Evolutionary conservation across 2,329 filamentous ascomycete genomes (phyloP).

Genomic region (Colletotrichum kahawae): DNA sequence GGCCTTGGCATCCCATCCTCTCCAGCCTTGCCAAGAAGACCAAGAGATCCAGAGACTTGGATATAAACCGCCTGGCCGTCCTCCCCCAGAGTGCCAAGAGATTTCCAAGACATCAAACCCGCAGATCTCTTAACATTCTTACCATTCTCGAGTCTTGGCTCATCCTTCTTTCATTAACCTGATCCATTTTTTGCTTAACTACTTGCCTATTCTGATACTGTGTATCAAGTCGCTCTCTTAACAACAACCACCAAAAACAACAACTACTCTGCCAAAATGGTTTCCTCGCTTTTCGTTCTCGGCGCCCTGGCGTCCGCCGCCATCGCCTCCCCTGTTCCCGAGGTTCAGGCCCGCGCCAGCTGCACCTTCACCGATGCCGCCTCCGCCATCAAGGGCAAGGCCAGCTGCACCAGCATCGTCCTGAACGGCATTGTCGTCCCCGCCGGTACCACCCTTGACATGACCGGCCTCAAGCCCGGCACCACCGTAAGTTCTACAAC

Average conservation of each 20-base stretch:
- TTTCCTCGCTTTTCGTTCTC: constrained; percentile 27
- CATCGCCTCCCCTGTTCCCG: constrained; percentile 25
- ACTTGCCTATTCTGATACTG: constrained; percentile 6
- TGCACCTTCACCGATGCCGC: constrained; percentile 63
- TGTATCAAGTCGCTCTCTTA: constrained; percentile 10
- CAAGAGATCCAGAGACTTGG: constrained; percentile 10
- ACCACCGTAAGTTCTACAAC: constrained; percentile 37
- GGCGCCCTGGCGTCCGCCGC: constrained; percentile 30
- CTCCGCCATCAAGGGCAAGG: constrained; percentile 52
- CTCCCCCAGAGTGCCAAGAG: constrained; percentile 17
- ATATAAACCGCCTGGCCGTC: constrained; percentile 18
- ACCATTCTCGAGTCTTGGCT: constrained; percentile 17
- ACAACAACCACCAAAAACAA: background rate
- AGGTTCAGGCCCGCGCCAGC: constrained; percentile 24
- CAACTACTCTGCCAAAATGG: background rate
- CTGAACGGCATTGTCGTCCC: constrained; percentile 60
- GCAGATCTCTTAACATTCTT: constrained; percentile 16
- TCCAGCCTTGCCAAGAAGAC: background rate
- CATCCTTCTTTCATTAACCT: constrained; percentile 4
- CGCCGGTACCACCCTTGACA: constrained; percentile 61
- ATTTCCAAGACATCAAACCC: constrained; percentile 11
- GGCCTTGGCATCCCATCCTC: background rate
- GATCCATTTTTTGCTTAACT: background rate
- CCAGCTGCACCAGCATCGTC: constrained; percentile 56
- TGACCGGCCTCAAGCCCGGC: constrained; percentile 55